These are phyloP conservation scores for Nakaseomyces bracarensis DNA, from an alignment of 1,139 yeast species.

Conservation along the genomic window DNA sequence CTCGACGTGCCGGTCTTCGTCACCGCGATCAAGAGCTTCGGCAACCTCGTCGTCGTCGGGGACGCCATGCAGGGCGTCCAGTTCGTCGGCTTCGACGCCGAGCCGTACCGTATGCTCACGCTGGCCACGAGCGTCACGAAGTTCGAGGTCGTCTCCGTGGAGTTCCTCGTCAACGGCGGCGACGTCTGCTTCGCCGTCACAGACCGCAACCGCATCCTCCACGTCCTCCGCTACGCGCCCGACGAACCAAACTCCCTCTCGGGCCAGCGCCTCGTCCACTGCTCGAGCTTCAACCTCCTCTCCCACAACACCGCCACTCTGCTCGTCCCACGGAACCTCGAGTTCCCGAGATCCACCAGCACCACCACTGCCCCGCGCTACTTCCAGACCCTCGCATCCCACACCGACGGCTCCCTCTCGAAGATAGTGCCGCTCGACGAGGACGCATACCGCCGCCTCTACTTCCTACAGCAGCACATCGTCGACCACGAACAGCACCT, in stretches of 20 bases:
- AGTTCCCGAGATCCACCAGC: constrained; percentile 20
- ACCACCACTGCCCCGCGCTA: constrained; percentile 15
- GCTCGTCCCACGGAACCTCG: constrained; percentile 40
- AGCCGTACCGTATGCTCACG: constrained; percentile 79
- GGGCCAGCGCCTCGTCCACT: constrained; percentile 67
- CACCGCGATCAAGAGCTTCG: constrained; percentile 72
- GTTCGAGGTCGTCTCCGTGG: constrained; percentile 54
- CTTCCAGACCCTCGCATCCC: constrained; percentile 59
- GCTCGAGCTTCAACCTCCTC: constrained; percentile 65
- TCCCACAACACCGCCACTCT: constrained; percentile 52
- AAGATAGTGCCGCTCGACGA: constrained; percentile 72
- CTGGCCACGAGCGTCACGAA: constrained; percentile 67
- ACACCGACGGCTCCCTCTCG: constrained; percentile 71
- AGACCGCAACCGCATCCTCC: constrained; percentile 63
- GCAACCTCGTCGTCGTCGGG: constrained; percentile 69
- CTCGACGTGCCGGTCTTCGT: constrained; percentile 75
- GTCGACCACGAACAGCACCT: constrained; percentile 53
- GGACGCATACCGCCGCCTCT: constrained; percentile 66
- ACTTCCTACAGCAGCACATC: constrained; percentile 80
- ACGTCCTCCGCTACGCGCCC: constrained; percentile 80
- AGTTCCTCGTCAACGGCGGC: constrained; percentile 64
- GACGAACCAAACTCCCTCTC: constrained; percentile 77
- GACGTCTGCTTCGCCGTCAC: constrained; percentile 61
- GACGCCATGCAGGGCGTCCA: constrained; percentile 76
- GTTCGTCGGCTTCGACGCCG: constrained; percentile 87